These are phyloP conservation scores for Albophoma yamanashiensis DNA, from an alignment of 2,329 filamentous ascomycete species.

Conservation along the genomic window DNA sequence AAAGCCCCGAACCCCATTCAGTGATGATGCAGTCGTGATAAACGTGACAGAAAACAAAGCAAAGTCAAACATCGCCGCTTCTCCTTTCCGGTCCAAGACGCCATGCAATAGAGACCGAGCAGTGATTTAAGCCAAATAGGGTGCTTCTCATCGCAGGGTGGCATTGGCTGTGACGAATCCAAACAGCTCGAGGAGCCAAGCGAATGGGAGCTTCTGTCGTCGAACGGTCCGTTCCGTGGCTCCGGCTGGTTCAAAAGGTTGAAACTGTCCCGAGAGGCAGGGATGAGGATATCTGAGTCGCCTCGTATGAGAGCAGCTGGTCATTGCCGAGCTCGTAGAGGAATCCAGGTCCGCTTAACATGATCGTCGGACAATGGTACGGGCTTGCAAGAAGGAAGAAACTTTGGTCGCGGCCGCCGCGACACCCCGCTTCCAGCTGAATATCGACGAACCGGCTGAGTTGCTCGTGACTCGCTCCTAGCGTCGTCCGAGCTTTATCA, in stretches of 20 bases:
- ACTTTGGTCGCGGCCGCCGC: not conserved
- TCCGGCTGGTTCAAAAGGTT: not conserved
- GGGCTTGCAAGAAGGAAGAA: not conserved
- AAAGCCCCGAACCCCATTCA: not conserved
- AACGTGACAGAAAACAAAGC: not conserved
- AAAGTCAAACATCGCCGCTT: not conserved
- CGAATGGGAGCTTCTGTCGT: not conserved
- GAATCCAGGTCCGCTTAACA: not conserved
- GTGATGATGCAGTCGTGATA: slow-evolving; percentile 1
- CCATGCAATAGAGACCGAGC: slow-evolving; percentile 1
- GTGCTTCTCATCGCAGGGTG: not conserved
- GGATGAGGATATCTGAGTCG: not conserved
- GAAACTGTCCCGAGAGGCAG: not conserved
- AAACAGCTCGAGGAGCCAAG: not conserved
- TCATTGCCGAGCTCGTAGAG: not conserved
- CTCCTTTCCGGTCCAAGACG: not conserved
- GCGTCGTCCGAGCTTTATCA: slow-evolving; percentile 29
- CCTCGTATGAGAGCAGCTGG: not conserved
- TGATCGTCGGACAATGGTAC: not conserved
- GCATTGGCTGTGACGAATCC: not conserved
- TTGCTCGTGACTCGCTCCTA: slow-evolving; percentile 16
- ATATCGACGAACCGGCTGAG: not conserved
- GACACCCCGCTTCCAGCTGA: not conserved
- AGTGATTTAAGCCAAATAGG: not conserved
- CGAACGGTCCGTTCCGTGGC: not conserved